Conservation (phyloP, 495 filamentous ascomycete species). For the Tuber calosporum region DNA sequence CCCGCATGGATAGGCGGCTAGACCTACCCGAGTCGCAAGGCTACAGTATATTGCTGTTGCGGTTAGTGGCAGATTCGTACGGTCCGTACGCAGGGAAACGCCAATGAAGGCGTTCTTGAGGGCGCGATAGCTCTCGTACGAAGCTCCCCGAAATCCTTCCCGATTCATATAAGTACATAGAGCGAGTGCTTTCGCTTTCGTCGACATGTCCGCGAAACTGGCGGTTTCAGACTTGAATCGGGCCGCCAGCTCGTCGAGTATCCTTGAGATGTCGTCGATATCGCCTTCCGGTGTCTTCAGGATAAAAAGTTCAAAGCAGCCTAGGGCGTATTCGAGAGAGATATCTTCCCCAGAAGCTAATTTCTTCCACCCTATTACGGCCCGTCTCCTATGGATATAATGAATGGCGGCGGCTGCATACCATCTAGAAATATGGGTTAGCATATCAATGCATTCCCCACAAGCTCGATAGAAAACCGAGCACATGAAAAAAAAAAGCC, state of each 20-base stretch:
- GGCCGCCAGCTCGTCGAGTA: conserved; percentile 58
- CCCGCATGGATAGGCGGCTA: conserved; percentile 58
- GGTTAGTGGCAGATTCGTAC: conserved; percentile 58
- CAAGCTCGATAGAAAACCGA: conserved; percentile 1
- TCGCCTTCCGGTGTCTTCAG: conserved; percentile 62
- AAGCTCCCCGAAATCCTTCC: conserved; percentile 62
- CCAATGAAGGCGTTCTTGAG: conserved; percentile 82
- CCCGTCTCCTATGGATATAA: conserved; percentile 71
- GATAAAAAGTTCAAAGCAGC: conserved; percentile 81
- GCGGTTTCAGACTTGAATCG: conserved; percentile 50
- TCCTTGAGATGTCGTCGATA: conserved; percentile 52
- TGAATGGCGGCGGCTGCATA: conserved; percentile 65
- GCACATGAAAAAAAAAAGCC: conserved; percentile 13
- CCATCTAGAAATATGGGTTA: conserved; percentile 50
- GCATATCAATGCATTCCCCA: background rate
- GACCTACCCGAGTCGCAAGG: conserved; percentile 53
- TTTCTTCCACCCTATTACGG: conserved; percentile 66
- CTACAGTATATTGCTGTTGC: conserved; percentile 64
- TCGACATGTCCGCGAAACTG: conserved; percentile 49
- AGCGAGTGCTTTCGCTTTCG: conserved; percentile 59
- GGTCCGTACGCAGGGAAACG: conserved; percentile 53
- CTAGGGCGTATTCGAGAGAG: conserved; percentile 65
- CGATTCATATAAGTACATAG: conserved; percentile 59
- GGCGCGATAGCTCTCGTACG: conserved; percentile 59
- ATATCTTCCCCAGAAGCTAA: conserved; percentile 50